phyloP scores from a whole-genome alignment of 331 rosid genomes.

The Erythrophleum ivorense region DNA sequence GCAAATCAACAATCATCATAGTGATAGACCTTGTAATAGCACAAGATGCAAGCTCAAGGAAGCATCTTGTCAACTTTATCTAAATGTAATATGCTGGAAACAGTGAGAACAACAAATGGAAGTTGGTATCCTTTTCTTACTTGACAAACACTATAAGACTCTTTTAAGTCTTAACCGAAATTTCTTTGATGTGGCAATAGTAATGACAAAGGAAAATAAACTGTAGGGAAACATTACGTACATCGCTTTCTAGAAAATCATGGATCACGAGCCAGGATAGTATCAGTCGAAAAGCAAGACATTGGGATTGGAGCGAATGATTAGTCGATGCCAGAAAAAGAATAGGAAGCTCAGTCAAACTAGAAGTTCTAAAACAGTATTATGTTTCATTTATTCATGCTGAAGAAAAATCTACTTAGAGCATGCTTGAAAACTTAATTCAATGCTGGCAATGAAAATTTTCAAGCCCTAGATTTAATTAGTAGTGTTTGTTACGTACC shows the following conservation, averaged over 20 bases:
- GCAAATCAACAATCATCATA: slow-evolving; percentile 31
- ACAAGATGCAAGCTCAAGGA: slow-evolving; percentile 36
- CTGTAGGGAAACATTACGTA: slow-evolving; percentile 22
- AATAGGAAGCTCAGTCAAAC: slow-evolving; percentile 22
- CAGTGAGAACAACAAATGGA: slow-evolving; percentile 12
- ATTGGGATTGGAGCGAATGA: slow-evolving; percentile 50
- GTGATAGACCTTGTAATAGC: slow-evolving; percentile 15
- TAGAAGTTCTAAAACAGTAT: slow-evolving; percentile 30
- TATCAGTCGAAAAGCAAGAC: slow-evolving; percentile 42
- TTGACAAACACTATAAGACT: slow-evolving; percentile 32
- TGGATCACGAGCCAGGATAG: slow-evolving; percentile 26
- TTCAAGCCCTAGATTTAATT: neutral
- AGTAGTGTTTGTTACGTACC: neutral
- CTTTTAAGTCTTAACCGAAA: neutral
- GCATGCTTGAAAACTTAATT: neutral
- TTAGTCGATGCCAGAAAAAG: slow-evolving; percentile 31
- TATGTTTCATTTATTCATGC: slow-evolving; percentile 21
- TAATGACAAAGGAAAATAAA: slow-evolving; percentile 20
- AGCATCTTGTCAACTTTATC: slow-evolving; percentile 20
- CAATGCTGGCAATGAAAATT: neutral
- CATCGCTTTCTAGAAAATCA: slow-evolving; percentile 3
- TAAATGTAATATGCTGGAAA: slow-evolving; percentile 26
- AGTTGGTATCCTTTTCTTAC: slow-evolving; percentile 42
- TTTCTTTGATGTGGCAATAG: neutral
- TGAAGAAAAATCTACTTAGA: slow-evolving; percentile 25